Base-by-base conservation (phyloP, 2,329 filamentous ascomycete species). In the Aspergillus japonicus region DNA sequence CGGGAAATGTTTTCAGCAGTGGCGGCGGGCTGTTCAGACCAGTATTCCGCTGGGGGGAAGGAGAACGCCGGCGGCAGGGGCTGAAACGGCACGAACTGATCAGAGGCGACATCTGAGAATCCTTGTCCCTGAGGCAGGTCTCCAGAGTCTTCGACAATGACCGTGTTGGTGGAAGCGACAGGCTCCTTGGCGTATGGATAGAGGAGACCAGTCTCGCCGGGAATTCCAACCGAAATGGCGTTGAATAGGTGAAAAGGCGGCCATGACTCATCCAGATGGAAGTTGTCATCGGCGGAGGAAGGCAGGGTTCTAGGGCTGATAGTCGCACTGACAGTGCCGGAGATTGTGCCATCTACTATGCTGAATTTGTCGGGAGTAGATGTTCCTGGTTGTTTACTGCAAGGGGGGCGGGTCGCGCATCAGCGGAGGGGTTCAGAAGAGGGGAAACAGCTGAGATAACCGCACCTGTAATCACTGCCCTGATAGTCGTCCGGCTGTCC, bases 221-320 rank as follows among this genome's bases (percentile, higher is more conserved):
- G 69, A 63, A 76, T 71, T 21, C 64, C 68, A 16, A 69, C 64
- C 16, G 69, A 66, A 50, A 73, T 67, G 24, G 71, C 62, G 62
- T 74, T 72, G 65, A 73, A 69, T 10, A 77, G 62, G 33, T 74
- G 74, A 42, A 75, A 75, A 7, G 73, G 73, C 26, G 73, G 69
- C 74, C 74, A 77, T 56, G 69, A 66, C 57, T 76, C 73, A 57
- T 77, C 74, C 47, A 70, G 57, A 39, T 74, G 74, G 49, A 73
- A 74, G 61, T 74, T 73, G 54, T 76, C 74, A 58, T 77, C 75
- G 53, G 71, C 65, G 19, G 74, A 75, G 16, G 71, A 74, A 23
- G 73, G 73, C 26, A 76, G 62, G 4, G 74, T 76, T 53, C 68
- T 66, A 35, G 75, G 74, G 61, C 74, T 77, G 52, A 77, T 68